These are phyloP conservation scores for Venturia pyrina DNA, from an alignment of 2,329 filamentous ascomycete species.

Conservation along the genomic window DNA sequence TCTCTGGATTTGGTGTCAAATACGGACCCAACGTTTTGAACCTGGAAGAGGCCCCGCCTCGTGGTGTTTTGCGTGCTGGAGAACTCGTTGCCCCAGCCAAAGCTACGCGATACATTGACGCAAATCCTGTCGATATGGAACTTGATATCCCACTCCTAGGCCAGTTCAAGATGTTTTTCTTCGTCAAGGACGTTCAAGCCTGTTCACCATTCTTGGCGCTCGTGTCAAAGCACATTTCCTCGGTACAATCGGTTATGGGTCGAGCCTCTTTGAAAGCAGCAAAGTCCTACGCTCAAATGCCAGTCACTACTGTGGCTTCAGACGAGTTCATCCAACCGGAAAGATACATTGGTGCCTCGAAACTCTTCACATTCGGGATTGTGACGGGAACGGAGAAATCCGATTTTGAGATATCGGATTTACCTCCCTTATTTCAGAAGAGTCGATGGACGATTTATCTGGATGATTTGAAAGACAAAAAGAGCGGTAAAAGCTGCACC, in stretches of 20 bases:
- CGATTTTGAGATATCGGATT: constrained; percentile 50
- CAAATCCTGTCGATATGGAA: constrained; percentile 68
- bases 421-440: constrained; percentile 51
- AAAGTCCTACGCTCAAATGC: constrained; percentile 51
- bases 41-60: constrained; percentile 32
- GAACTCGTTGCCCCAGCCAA: constrained; percentile 54
- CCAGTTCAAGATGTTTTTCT: constrained; percentile 66
- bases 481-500: constrained; percentile 29
- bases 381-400: constrained; percentile 5
- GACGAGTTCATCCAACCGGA: constrained; percentile 60
- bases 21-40: constrained; percentile 58
- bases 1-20: constrained; percentile 60
- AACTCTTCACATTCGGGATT: constrained; percentile 58
- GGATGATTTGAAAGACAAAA: constrained; percentile 50
- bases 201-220: constrained; percentile 49
- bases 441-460: constrained; percentile 65
- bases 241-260: constrained; percentile 45
- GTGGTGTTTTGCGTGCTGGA: constrained; percentile 29
- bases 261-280: constrained; percentile 50
- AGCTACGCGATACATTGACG: constrained; percentile 67
- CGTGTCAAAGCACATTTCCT: constrained; percentile 47
- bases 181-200: constrained; percentile 61
- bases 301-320: constrained; percentile 45
- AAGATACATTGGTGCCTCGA: constrained; percentile 57
- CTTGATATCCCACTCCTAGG: constrained; percentile 68